Percentiles rank a stretch among this genome's conserved stretches.
These are phyloP conservation scores for Glycyrrhiza uralensis DNA, from an alignment of 306 rosid genomes.

Conservation along the genomic window DNA sequence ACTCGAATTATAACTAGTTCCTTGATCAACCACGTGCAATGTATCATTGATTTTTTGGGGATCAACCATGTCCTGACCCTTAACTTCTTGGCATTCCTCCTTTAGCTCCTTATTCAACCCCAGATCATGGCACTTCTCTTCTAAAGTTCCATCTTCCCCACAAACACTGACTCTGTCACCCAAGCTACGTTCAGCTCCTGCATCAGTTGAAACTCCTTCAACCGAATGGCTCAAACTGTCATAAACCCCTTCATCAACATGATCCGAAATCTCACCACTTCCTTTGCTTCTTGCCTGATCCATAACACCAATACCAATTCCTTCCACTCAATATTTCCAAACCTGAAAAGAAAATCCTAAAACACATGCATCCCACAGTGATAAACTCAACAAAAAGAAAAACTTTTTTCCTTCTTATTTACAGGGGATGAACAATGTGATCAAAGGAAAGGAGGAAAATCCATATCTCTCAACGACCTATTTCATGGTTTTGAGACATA, in stretches of 20 bases:
- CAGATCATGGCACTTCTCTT: slow-evolving; percentile 22
- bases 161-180: slow-evolving; percentile 25
- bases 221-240: slow-evolving; percentile 8
- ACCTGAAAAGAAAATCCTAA: slow-evolving; percentile 22
- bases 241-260: slow-evolving; percentile 22
- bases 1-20: slow-evolving; percentile 34
- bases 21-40: slow-evolving; percentile 35
- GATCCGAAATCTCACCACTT: slow-evolving; percentile 26
- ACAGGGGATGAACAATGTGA: slow-evolving; percentile 33
- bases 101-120: slow-evolving; percentile 32
- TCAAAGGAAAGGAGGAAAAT: slow-evolving; percentile 17
- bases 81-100: slow-evolving; percentile 19
- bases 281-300: slow-evolving; percentile 22
- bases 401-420: background rate
- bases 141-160: slow-evolving; percentile 27
- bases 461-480: slow-evolving; percentile 25
- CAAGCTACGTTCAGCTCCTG: slow-evolving; percentile 18
- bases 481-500: slow-evolving; percentile 10
- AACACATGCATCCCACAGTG: background rate
- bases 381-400: background rate
- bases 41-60: slow-evolving; percentile 16
- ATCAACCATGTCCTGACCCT: background rate
- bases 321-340: slow-evolving; percentile 21
- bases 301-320: slow-evolving; percentile 25
- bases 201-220: slow-evolving; percentile 35